These are phyloP conservation scores for Hymenoscyphus scutula DNA, from an alignment of 2,329 filamentous ascomycete species.

Conservation along the genomic window DNA sequence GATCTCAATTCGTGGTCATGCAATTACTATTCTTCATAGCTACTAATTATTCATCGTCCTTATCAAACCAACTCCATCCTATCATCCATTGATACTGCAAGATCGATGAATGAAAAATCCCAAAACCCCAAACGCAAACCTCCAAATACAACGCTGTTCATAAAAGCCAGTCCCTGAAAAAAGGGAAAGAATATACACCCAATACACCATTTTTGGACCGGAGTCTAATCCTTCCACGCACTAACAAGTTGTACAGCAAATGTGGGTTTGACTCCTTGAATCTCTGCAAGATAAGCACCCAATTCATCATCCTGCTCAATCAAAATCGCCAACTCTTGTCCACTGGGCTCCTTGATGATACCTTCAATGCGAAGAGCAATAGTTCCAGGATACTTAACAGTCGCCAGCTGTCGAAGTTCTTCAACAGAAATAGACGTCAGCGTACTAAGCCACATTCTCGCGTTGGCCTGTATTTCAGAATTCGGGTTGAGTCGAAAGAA, in stretches of 20 bases:
- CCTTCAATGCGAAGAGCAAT: constrained; percentile 63
- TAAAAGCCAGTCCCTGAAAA: background rate
- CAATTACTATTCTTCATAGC: background rate
- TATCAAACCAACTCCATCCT: background rate
- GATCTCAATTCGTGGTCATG: background rate
- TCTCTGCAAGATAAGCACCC: constrained; percentile 65
- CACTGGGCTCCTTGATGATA: constrained; percentile 54
- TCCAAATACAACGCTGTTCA: background rate
- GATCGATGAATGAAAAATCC: background rate
- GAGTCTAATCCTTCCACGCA: constrained; percentile 32
- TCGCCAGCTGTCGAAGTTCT: constrained; percentile 62
- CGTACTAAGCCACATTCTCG: constrained; percentile 64
- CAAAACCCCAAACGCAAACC: background rate
- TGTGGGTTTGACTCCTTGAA: constrained; percentile 34
- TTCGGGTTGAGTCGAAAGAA: constrained; percentile 68
- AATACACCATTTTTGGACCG: background rate
- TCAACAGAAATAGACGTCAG: constrained; percentile 53
- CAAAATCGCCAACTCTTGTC: constrained; percentile 57
- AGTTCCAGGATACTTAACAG: constrained; percentile 58
- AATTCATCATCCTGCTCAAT: constrained; percentile 73
- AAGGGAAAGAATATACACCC: background rate
- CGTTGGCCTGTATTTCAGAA: constrained; percentile 52
- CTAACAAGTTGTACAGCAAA: constrained; percentile 35
- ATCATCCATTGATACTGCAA: background rate
- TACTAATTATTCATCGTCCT: background rate